Evolutionary conservation across 2,329 filamentous ascomycete species (phyloP).

Genomic region (Phaeosphaeriaceae sp.): DNA sequence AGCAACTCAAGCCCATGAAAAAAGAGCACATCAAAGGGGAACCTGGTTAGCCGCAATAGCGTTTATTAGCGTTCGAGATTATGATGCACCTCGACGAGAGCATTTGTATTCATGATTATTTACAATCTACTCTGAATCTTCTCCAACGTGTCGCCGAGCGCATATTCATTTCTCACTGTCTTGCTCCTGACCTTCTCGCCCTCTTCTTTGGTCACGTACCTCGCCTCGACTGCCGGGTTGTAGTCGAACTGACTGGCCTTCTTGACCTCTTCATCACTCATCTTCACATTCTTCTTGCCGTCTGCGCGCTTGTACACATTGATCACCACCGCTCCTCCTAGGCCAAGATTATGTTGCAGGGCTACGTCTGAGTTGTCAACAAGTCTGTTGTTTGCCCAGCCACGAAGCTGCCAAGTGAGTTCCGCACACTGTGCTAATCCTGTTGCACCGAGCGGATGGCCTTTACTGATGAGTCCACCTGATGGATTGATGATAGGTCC

Average conservation of each 20-base stretch:
- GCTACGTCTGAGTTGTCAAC: conserved; percentile 72
- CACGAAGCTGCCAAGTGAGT: conserved; percentile 90
- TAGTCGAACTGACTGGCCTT: conserved; percentile 76
- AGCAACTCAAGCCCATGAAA: not conserved
- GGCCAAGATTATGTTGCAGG: conserved; percentile 89
- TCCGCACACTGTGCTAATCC: conserved; percentile 94
- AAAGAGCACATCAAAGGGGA: not conserved
- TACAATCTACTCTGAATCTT: conserved; percentile 74
- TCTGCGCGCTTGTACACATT: conserved; percentile 88
- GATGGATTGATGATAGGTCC: conserved; percentile 84
- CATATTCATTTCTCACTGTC: conserved; percentile 70
- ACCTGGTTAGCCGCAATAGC: not conserved
- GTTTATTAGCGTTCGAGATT: not conserved
- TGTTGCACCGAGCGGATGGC: conserved; percentile 90
- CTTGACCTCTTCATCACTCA: conserved; percentile 70
- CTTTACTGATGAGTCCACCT: conserved; percentile 92
- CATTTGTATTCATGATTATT: not conserved
- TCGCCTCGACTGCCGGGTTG: conserved; percentile 88
- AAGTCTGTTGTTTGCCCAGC: conserved; percentile 91
- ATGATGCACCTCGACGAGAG: not conserved
- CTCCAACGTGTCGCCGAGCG: conserved; percentile 74
- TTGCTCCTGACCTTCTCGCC: conserved; percentile 73
- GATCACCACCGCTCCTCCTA: conserved; percentile 88
- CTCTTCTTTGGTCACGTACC: conserved; percentile 82
- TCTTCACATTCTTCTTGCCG: conserved; percentile 66